Evolutionary conservation across 164 flowering plant genomes (phyloP).

Genomic region (Stephania yunnanensis): DNA sequence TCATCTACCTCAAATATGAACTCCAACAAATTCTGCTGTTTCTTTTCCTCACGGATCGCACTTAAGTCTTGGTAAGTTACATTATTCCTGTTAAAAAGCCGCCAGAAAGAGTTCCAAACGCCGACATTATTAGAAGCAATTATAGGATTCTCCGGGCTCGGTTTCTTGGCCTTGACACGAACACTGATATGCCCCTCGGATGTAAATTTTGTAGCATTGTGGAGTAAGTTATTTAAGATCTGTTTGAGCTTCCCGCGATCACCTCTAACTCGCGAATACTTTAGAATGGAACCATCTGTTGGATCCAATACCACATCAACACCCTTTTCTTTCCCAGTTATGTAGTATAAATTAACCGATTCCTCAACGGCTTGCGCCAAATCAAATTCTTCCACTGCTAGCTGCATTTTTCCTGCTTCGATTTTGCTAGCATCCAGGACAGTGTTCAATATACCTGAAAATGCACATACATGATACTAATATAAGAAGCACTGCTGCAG

Average conservation of each 20-base stretch:
- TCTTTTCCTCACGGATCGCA: conserved; percentile 12
- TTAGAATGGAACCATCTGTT: conserved; percentile 49
- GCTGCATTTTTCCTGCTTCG: conserved; percentile 82
- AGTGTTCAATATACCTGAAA: conserved; percentile 66
- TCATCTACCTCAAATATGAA: conserved; percentile 73
- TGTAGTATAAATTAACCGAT: conserved; percentile 54
- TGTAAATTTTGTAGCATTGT: conserved; percentile 90
- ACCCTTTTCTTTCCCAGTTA: conserved; percentile 54
- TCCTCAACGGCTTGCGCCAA: conserved; percentile 61
- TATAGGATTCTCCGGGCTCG: conserved; percentile 26
- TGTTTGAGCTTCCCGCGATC: conserved; percentile 65
- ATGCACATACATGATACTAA: background rate
- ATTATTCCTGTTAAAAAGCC: conserved; percentile 13
- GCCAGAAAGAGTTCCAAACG: conserved; percentile 6
- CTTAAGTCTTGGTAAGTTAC: conserved; percentile 12
- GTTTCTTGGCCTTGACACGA: conserved; percentile 60
- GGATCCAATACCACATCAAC: conserved; percentile 71
- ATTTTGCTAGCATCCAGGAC: conserved; percentile 80
- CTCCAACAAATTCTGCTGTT: conserved; percentile 38
- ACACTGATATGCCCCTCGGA: conserved; percentile 54
- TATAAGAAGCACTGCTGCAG: background rate
- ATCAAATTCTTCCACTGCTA: conserved; percentile 62
- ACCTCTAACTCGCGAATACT: conserved; percentile 47
- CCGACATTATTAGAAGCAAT: conserved; percentile 15
- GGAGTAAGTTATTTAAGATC: conserved; percentile 57